A percentile compares a stretch with the other conserved stretches of the same genome.
Conservation (phyloP, 306 rosid species). For the Echinosophora koreensis region DNA sequence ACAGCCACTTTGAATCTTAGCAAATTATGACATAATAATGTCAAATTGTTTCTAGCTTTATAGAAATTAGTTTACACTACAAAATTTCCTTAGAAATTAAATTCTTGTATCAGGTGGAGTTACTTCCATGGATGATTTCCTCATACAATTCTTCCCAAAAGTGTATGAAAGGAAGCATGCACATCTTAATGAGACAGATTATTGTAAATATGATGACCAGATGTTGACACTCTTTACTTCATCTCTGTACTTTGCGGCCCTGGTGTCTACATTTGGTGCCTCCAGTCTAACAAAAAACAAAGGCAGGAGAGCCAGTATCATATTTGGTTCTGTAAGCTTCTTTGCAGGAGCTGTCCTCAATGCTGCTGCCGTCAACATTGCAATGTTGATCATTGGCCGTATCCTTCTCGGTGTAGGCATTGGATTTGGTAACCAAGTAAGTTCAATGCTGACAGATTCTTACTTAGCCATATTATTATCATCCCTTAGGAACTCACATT, state of each 20-base stretch:
- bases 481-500: too few relatives aligned
- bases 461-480: too few relatives aligned
- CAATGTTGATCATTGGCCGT: slow-evolving; percentile 74
- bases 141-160: slow-evolving; percentile 74
- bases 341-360: slow-evolving; percentile 72
- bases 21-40: too few relatives aligned
- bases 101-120: slow-evolving; percentile 72
- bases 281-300: slow-evolving; percentile 64
- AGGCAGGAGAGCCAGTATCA: slow-evolving; percentile 74
- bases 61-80: too few relatives aligned
- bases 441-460: neutral
- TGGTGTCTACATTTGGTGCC: slow-evolving; percentile 75
- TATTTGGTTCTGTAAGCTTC: slow-evolving; percentile 77
- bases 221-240: slow-evolving; percentile 82
- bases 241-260: slow-evolving; percentile 80
- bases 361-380: slow-evolving; percentile 63
- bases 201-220: slow-evolving; percentile 88
- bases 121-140: slow-evolving; percentile 94
- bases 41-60: too few relatives aligned
- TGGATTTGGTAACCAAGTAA: slow-evolving; percentile 90
- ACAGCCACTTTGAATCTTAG: too few relatives aligned
- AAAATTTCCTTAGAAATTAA: neutral
- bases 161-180: slow-evolving; percentile 73
- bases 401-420: slow-evolving; percentile 74
- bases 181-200: slow-evolving; percentile 78